These are phyloP conservation scores for Corynascus novoguineensis DNA, from an alignment of 495 filamentous ascomycete species.

Conservation along the genomic window DNA sequence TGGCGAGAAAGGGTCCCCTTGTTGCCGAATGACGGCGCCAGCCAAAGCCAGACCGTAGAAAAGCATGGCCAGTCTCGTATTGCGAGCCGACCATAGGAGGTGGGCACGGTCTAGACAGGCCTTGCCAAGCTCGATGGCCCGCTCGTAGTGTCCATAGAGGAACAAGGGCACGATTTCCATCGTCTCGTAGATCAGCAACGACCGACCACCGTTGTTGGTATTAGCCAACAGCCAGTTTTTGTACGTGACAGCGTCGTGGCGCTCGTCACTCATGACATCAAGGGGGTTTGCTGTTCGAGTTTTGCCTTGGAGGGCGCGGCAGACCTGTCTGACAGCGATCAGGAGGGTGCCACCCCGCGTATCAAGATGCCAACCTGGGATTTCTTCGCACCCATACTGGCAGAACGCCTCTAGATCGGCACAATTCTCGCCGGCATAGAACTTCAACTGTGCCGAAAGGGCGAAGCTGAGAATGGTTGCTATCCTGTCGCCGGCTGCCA, in stretches of 20 bases:
- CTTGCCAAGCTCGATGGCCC: conserved; percentile 62
- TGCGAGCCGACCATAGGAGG: conserved; percentile 67
- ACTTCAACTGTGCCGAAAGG: conserved; percentile 60
- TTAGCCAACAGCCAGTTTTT: conserved; percentile 48
- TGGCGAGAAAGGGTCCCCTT: conserved; percentile 45
- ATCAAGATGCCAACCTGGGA: conserved; percentile 67
- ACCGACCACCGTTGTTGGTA: conserved; percentile 44
- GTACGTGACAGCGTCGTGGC: conserved; percentile 61
- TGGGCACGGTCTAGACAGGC: conserved; percentile 53
- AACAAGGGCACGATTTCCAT: conserved; percentile 67
- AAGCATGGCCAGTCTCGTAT: conserved; percentile 57
- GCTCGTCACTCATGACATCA: conserved; percentile 63
- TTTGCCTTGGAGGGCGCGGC: conserved; percentile 78
- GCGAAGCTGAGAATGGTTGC: conserved; percentile 70
- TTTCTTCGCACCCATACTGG: conserved; percentile 67
- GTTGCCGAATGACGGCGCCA: conserved; percentile 57
- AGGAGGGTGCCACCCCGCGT: conserved; percentile 74
- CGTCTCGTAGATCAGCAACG: conserved; percentile 66
- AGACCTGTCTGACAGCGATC: conserved; percentile 64
- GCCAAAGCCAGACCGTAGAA: conserved; percentile 65
- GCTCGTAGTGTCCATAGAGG: conserved; percentile 67
- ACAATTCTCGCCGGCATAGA: conserved; percentile 71
- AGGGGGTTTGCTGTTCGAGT: conserved; percentile 54
- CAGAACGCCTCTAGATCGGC: conserved; percentile 69
- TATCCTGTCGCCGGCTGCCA: conserved; percentile 67